Evolutionary conservation across 129 eudicot genomes (phyloP).

Genomic region (Pittosporum tobira): DNA sequence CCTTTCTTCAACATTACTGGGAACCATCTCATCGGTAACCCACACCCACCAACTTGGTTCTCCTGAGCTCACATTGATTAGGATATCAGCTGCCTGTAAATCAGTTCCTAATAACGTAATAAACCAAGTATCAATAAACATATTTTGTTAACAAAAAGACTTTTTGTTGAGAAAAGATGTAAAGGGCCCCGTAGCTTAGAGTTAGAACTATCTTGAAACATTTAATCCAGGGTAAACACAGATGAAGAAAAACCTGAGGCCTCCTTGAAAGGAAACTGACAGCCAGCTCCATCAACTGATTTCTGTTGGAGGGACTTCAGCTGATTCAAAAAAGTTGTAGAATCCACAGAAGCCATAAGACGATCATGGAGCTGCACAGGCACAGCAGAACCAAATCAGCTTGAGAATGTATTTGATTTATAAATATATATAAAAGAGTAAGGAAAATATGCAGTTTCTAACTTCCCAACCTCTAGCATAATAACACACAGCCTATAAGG

Average conservation of each 20-base stretch:
- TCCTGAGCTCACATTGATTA: constrained; percentile 51
- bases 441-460: too few species aligned
- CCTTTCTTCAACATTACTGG: constrained; percentile 54
- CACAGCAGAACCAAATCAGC: neutral
- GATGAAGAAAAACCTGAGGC: constrained; percentile 30
- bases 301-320: constrained; percentile 37
- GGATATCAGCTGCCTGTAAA: constrained; percentile 50
- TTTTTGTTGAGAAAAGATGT: neutral
- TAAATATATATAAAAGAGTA: neutral
- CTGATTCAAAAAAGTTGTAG: constrained; percentile 47
- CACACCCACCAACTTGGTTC: constrained; percentile 98
- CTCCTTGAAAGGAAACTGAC: constrained; percentile 34
- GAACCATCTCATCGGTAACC: constrained; percentile 73
- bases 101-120: constrained; percentile 33
- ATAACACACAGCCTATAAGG: too few species aligned
- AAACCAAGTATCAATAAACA: neutral
- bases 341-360: constrained; percentile 52
- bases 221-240: neutral
- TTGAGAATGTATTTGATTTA: neutral
- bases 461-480: too few species aligned
- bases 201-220: neutral
- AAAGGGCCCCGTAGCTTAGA: neutral
- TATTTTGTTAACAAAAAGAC: neutral
- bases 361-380: constrained; percentile 60
- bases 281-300: constrained; percentile 24